These are phyloP conservation scores for Ophiostoma sp. DNA, from an alignment of 2,329 filamentous ascomycete genomes.

Conservation along the genomic window DNA sequence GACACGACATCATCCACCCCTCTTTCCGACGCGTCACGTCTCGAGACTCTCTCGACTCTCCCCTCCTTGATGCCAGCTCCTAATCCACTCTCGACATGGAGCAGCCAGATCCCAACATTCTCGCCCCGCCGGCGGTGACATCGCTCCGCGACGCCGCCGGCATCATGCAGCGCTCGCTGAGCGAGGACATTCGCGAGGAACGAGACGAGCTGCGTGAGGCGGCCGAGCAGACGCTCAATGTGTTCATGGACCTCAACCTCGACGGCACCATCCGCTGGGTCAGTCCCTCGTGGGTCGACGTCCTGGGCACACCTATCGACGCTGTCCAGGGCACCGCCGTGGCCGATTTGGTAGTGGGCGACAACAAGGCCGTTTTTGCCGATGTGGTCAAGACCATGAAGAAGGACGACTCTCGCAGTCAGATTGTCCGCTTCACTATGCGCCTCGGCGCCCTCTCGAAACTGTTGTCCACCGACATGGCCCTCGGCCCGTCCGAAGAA, in stretches of 20 bases:
- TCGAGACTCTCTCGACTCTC: not conserved
- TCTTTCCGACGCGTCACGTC: not conserved
- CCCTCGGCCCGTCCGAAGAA: constrained; percentile 38
- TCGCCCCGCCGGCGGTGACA: constrained; percentile 56
- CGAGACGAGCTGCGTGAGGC: constrained; percentile 92
- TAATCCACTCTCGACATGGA: constrained; percentile 7
- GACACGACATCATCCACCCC: not conserved
- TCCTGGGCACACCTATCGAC: constrained; percentile 77
- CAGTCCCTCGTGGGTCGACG: constrained; percentile 91
- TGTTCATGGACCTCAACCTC: constrained; percentile 90
- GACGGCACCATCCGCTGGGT: constrained; percentile 93
- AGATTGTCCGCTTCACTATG: constrained; percentile 80
- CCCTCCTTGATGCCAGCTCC: not conserved
- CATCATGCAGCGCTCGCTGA: constrained; percentile 67
- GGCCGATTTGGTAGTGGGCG: constrained; percentile 73
- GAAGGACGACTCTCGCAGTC: constrained; percentile 88
- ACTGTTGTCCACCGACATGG: constrained; percentile 50
- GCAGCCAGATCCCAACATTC: constrained; percentile 36
- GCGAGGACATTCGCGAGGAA: constrained; percentile 88
- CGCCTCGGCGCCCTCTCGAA: constrained; percentile 69
- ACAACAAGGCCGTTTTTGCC: constrained; percentile 76
- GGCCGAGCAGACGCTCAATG: constrained; percentile 93
- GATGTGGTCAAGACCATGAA: constrained; percentile 86
- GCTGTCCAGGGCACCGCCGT: constrained; percentile 75
- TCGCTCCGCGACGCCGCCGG: constrained; percentile 53